These are phyloP conservation scores for Carallia pectinifolia DNA, from an alignment of 345 rosid species.

Conservation along the genomic window DNA sequence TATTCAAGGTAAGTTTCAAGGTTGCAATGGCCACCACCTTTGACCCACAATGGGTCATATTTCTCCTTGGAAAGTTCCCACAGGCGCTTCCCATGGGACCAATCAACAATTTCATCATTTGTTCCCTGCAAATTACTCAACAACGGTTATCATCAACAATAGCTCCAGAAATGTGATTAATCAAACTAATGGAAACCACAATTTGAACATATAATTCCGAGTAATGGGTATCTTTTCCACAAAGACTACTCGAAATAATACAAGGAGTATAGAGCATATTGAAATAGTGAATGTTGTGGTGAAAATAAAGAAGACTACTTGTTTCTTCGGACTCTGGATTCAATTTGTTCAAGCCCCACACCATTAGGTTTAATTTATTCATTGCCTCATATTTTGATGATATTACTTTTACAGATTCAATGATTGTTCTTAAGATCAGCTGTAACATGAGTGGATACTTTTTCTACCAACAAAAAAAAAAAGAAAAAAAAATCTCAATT, in stretches of 20 bases:
- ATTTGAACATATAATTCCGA: neutral
- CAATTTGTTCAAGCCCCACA: neutral
- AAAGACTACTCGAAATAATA: neutral
- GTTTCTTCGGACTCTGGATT: neutral
- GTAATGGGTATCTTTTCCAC: neutral
- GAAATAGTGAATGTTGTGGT: neutral
- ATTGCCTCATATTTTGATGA: neutral
- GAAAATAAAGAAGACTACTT: neutral
- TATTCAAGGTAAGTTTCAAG: slow-evolving; percentile 91
- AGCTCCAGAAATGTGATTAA: neutral
- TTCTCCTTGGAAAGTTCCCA: slow-evolving; percentile 94
- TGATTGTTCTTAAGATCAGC: too few relatives aligned
- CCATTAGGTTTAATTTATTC: neutral
- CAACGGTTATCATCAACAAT: slow-evolving; percentile 1
- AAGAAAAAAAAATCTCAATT: too few relatives aligned
- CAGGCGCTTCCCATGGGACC: slow-evolving; percentile 81
- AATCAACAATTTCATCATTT: slow-evolving; percentile 82
- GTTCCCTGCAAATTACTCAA: slow-evolving; percentile 65
- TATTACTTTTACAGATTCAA: neutral
- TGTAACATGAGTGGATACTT: too few relatives aligned
- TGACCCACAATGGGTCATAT: slow-evolving; percentile 92
- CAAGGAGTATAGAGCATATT: too few relatives aligned
- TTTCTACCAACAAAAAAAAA: too few relatives aligned
- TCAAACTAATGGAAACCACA: neutral
- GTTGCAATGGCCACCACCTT: slow-evolving; percentile 97